phyloP scores from a whole-genome alignment of 2,329 filamentous ascomycete species.

The Arthrinium puccinioides region DNA sequence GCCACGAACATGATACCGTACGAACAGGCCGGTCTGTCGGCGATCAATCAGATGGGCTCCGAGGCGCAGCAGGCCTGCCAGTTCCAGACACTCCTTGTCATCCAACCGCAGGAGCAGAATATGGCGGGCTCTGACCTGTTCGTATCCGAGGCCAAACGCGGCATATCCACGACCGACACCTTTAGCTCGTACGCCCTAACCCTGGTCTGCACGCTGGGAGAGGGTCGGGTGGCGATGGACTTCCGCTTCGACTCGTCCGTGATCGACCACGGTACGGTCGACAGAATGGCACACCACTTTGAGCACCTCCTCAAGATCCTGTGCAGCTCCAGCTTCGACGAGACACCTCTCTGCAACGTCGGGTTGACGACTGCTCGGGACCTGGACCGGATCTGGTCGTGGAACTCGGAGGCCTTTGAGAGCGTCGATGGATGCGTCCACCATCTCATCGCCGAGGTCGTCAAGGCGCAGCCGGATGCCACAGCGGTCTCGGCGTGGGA shows the following conservation, averaged over 20 bases:
- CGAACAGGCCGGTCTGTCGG: neutral
- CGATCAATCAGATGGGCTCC: neutral
- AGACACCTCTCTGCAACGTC: neutral
- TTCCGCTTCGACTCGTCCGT: slow-evolving; percentile 7
- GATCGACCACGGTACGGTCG: slow-evolving; percentile 1
- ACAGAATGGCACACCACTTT: slow-evolving; percentile 5
- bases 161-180: slow-evolving; percentile 2
- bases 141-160: slow-evolving; percentile 18
- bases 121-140: slow-evolving; percentile 22
- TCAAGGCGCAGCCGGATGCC: slow-evolving; percentile 12
- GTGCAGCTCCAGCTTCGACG: neutral
- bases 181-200: slow-evolving; percentile 34
- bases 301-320: slow-evolving; percentile 4
- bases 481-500: slow-evolving; percentile 17
- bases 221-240: neutral
- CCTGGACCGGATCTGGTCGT: slow-evolving; percentile 7
- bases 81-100: slow-evolving; percentile 12
- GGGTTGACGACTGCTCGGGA: neutral
- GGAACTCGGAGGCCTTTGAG: slow-evolving; percentile 7
- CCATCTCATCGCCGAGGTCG: slow-evolving; percentile 7
- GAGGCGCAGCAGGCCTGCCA: neutral
- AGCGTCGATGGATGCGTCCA: slow-evolving; percentile 5
- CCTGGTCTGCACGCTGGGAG: slow-evolving; percentile 36
- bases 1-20: neutral
- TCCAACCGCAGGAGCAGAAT: slow-evolving; percentile 33